A percentile compares a stretch with the other conserved stretches of the same genome.
Evolutionary conservation across 176 grass and related monocot genomes (phyloP).

Genomic region (Ensete glaucum): DNA sequence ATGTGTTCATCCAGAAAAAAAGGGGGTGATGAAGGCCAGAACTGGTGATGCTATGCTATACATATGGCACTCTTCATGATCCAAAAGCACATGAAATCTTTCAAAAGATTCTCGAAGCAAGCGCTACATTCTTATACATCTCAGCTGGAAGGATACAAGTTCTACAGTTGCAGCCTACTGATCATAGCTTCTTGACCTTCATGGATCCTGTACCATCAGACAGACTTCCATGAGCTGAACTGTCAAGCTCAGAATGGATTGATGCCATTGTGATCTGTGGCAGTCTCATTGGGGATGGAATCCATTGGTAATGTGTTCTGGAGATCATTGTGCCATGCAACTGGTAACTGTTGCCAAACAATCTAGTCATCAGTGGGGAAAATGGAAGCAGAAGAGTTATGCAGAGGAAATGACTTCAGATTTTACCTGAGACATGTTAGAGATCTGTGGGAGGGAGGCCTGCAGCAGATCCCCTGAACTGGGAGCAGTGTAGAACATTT

Average conservation of each 20-base stretch:
- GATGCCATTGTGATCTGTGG: neutral
- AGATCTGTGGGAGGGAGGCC: conserved; percentile 23
- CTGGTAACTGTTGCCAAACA: neutral
- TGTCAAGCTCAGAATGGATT: neutral
- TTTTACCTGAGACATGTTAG: conserved; percentile 46
- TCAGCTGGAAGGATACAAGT: neutral
- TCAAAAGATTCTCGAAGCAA: neutral
- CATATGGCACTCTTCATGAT: neutral
- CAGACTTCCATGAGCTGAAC: neutral
- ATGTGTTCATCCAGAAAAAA: neutral
- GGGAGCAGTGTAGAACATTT: conserved; percentile 45
- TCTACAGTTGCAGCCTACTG: neutral
- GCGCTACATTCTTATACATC: neutral
- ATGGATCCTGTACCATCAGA: neutral
- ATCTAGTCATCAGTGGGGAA: neutral
- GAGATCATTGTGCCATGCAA: neutral
- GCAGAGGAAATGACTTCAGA: conserved; percentile 16
- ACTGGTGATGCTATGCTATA: neutral
- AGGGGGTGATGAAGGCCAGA: neutral
- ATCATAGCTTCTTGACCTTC: neutral
- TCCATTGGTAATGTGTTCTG: neutral
- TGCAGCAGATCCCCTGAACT: conserved; percentile 24
- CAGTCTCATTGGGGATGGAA: neutral
- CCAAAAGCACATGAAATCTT: neutral
- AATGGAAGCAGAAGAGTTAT: neutral